phyloP scores from a whole-genome alignment of 2,329 filamentous ascomycete genomes.

The Chrysosporium queenslandicum region DNA sequence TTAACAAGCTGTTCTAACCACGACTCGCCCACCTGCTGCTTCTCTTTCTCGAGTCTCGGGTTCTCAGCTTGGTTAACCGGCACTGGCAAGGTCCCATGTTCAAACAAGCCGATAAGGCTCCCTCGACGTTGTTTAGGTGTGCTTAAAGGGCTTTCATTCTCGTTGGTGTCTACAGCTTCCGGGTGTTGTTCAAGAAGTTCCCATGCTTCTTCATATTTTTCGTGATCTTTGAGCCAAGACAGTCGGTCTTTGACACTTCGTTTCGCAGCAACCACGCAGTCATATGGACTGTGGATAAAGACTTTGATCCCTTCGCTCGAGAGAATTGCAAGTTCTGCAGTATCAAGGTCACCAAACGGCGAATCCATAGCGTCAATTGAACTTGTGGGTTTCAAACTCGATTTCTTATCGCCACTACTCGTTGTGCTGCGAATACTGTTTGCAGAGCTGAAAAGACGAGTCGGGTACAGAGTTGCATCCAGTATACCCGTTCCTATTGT shows the following conservation, averaged over 20 bases:
- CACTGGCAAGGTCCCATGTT: conserved; percentile 51
- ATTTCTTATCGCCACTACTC: conserved; percentile 48
- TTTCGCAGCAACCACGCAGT: conserved; percentile 86
- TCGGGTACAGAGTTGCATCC: conserved; percentile 83
- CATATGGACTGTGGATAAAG: conserved; percentile 92
- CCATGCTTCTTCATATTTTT: conserved; percentile 79
- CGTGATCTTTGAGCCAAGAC: conserved; percentile 70
- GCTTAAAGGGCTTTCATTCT: conserved; percentile 29
- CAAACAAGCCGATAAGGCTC: conserved; percentile 57
- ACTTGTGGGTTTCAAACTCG: conserved; percentile 41
- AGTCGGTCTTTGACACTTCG: conserved; percentile 79
- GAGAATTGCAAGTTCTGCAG: conserved; percentile 39
- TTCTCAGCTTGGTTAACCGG: conserved; percentile 27
- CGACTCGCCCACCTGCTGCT: conserved; percentile 78
- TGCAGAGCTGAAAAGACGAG: conserved; percentile 73
- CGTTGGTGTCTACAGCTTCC: conserved; percentile 45
- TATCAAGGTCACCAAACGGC: conserved; percentile 31
- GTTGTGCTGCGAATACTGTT: conserved; percentile 60
- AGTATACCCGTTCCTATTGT: conserved; percentile 66
- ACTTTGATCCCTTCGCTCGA: conserved; percentile 60
- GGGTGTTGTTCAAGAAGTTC: conserved; percentile 80
- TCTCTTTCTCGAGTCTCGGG: conserved; percentile 71
- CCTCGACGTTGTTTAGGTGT: conserved; percentile 29
- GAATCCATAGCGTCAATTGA: conserved; percentile 48
- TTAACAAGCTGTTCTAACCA: conserved; percentile 84